Percentiles rank a stretch among this genome's conserved stretches.
These are phyloP conservation scores for Coriaria nepalensis DNA, from an alignment of 306 rosid genomes.

Conservation along the genomic window DNA sequence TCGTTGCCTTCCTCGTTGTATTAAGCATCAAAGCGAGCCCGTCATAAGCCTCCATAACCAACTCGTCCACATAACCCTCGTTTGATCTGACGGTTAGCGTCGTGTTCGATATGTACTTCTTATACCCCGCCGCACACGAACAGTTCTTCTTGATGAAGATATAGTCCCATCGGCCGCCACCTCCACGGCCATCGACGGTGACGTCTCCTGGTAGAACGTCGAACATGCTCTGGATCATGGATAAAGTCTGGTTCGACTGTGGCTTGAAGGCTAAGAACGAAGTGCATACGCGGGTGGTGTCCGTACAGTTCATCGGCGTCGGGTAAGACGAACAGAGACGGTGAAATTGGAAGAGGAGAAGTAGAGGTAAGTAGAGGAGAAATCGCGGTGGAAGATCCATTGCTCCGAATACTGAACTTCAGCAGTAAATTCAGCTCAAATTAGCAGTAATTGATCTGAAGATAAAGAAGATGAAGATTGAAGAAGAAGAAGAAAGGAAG, in stretches of 20 bases:
- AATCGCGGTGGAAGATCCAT: neutral
- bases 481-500: too few species aligned
- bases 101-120: slow-evolving; percentile 53
- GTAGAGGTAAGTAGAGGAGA: slow-evolving; percentile 19
- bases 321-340: slow-evolving; percentile 25
- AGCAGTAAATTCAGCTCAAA: too few species aligned
- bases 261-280: slow-evolving; percentile 81
- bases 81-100: slow-evolving; percentile 72
- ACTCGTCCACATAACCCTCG: slow-evolving; percentile 43
- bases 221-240: slow-evolving; percentile 71
- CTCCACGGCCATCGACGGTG: slow-evolving; percentile 56
- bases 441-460: too few species aligned
- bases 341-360: slow-evolving; percentile 19
- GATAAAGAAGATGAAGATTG: too few species aligned
- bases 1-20: slow-evolving; percentile 41
- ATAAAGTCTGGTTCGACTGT: slow-evolving; percentile 35
- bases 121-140: slow-evolving; percentile 50
- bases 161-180: slow-evolving; percentile 50
- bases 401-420: too few species aligned
- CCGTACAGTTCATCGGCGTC: slow-evolving; percentile 66
- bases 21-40: slow-evolving; percentile 58
- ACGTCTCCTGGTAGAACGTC: slow-evolving; percentile 69
- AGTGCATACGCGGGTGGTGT: slow-evolving; percentile 59
- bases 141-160: slow-evolving; percentile 72
- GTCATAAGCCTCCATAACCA: slow-evolving; percentile 62